Conservation (phyloP, 1,139 yeast genomes). For the Suhomyces maxii region DNA sequence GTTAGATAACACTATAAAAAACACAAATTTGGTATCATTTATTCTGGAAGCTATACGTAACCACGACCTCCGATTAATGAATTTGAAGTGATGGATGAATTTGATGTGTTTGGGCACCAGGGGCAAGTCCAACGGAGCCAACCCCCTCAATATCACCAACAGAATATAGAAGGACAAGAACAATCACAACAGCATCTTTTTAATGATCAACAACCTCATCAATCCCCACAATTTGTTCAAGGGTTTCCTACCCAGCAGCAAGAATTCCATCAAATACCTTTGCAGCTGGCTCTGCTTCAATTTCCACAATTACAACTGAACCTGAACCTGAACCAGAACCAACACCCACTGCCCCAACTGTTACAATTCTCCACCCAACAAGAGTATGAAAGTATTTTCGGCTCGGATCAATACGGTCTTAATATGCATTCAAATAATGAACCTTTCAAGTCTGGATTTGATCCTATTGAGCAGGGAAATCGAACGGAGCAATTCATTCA, state of each 20-base stretch:
- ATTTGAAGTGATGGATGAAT: constrained; percentile 8
- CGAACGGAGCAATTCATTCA: constrained; percentile 7
- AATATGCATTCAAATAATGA: constrained; percentile 6
- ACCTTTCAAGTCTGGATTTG: constrained; percentile 5
- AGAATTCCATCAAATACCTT: neutral
- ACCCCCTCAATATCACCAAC: neutral
- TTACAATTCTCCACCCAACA: constrained; percentile 6
- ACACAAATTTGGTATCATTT: neutral
- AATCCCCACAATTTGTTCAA: neutral
- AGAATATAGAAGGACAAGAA: neutral
- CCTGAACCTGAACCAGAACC: neutral
- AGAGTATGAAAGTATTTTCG: constrained; percentile 10
- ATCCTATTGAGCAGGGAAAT: constrained; percentile 5
- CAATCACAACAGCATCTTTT: neutral
- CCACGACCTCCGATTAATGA: constrained; percentile 1
- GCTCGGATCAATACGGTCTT: constrained; percentile 9
- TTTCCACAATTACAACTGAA: constrained; percentile 4
- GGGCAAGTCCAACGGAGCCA: constrained; percentile 1
- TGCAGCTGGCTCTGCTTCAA: neutral
- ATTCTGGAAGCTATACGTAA: neutral
- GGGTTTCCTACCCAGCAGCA: neutral
- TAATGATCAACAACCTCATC: neutral
- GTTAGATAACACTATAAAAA: neutral
- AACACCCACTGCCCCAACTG: constrained; percentile 4
- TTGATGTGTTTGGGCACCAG: constrained; percentile 9